A percentile compares a stretch with the other conserved stretches of the same genome.
phyloP scores from a whole-genome alignment of 257 asterid genomes.

The Cruciata laevipes region DNA sequence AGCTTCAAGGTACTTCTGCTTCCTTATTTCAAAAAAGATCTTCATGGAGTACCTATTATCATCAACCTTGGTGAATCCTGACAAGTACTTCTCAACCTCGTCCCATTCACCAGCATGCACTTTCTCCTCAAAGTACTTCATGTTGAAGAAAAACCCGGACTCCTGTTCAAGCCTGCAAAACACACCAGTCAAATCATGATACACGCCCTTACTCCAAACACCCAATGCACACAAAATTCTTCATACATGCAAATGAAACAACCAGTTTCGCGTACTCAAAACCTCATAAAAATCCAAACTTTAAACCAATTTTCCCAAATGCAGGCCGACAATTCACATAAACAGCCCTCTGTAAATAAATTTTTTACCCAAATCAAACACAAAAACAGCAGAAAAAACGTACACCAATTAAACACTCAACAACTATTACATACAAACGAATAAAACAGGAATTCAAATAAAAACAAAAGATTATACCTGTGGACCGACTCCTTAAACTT shows the following conservation, averaged over 20 bases:
- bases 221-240: background rate
- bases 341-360: background rate
- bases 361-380: slow-evolving; percentile 4
- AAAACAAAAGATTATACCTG: slow-evolving; percentile 33
- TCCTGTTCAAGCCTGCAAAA: slow-evolving; percentile 88
- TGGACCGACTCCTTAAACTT: slow-evolving; percentile 95
- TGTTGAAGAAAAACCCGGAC: slow-evolving; percentile 88
- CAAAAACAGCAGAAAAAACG: background rate
- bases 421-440: background rate
- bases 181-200: background rate
- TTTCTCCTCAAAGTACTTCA: slow-evolving; percentile 96
- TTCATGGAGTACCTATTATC: slow-evolving; percentile 96
- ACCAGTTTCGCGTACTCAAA: background rate
- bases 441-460: background rate
- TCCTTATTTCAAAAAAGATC: slow-evolving; percentile 90
- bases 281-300: background rate
- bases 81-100: slow-evolving; percentile 91
- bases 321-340: background rate
- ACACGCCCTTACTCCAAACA: background rate
- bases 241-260: background rate
- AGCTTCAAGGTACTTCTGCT: slow-evolving; percentile 97
- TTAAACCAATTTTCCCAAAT: background rate
- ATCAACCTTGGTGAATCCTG: slow-evolving; percentile 93
- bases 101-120: slow-evolving; percentile 98
- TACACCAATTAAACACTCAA: background rate